Evolutionary conservation across 768 basidiomycete genomes (phyloP).

Genomic region (Pleurotus tuber-regium): DNA sequence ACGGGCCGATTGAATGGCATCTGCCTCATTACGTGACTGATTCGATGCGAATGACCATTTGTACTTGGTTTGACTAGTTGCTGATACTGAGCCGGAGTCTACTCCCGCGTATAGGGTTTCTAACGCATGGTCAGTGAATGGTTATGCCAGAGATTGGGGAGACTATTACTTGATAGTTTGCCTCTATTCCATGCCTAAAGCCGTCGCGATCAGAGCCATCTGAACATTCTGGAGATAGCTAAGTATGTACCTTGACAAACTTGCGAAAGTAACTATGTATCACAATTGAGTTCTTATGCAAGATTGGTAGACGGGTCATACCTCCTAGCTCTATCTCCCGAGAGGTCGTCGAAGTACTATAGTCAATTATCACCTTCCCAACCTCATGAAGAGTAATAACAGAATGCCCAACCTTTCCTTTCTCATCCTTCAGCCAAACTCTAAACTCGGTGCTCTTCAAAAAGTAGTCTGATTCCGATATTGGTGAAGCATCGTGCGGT

Average conservation of each 20-base stretch:
- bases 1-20: constrained; percentile 56
- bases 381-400: not conserved
- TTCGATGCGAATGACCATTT: constrained; percentile 87
- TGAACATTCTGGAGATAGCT: constrained; percentile 1
- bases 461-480: constrained; percentile 87
- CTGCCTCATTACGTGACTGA: constrained; percentile 51
- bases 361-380: constrained; percentile 4
- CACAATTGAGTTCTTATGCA: constrained; percentile 26
- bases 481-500: constrained; percentile 55
- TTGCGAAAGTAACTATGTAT: constrained; percentile 80
- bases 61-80: constrained; percentile 75
- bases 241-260: constrained; percentile 69
- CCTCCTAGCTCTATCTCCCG: constrained; percentile 79
- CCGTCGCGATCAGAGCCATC: not conserved
- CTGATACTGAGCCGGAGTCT: constrained; percentile 48
- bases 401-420: constrained; percentile 38
- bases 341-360: constrained; percentile 86
- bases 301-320: constrained; percentile 29
- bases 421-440: constrained; percentile 77
- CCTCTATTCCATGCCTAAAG: constrained; percentile 80
- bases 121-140: constrained; percentile 19
- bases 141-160: too few species aligned
- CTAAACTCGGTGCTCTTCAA: constrained; percentile 85
- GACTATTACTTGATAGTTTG: constrained; percentile 58
- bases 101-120: constrained; percentile 62